Base-by-base conservation (phyloP, 176 grass and related monocot genomes). In the Musa beccarii region DNA sequence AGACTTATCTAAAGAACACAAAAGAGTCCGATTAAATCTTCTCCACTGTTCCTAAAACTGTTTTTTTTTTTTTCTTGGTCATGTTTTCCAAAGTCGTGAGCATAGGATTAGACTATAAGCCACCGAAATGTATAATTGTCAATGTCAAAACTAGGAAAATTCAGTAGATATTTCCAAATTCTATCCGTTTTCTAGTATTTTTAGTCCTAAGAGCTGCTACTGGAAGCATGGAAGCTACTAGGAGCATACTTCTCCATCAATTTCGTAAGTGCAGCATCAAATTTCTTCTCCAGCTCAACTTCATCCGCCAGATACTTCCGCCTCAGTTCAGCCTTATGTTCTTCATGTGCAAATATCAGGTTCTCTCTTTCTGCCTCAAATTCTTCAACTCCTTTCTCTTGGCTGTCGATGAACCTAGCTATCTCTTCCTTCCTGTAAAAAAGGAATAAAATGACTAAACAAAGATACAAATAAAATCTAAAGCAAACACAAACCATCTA, bases 241-340 rank as follows among this genome's bases (percentile, higher is more conserved):
- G 84, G 88, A 80, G 87, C 83, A 54, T 84, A 86, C 62, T 87
- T 87, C 21, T 99, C 84, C 90, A 94, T 92, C 74, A 99, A 73
- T 15, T 51, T 9, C 5, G 83, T 86, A 9, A 89, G 81, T 3
- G 66, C 79, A 13, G 83, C 66, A 1, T 94, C 86, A 10, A 90
- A 74, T 74, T 87, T 73, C 79, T 72, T 63, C 86, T 87, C 87
- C 7, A 88, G 77, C 68, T 92, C 73, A 11, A 91, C 15, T 75
- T 91, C 86, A 76, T 87, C 87, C 34, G 76, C 78, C 84, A 94
- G 75, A 84, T 89, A 91, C 68, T 84, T 83, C 51, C 51, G 84
- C 75, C 79, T 84, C 8, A 89, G 83, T 75, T 85, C 52, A 62
- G 83, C 53, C 84, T 79, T 85, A 69, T 79, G 84, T 52, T 91